Conservation (phyloP, 306 rosid species). For the Pachyrhizus erosus region DNA sequence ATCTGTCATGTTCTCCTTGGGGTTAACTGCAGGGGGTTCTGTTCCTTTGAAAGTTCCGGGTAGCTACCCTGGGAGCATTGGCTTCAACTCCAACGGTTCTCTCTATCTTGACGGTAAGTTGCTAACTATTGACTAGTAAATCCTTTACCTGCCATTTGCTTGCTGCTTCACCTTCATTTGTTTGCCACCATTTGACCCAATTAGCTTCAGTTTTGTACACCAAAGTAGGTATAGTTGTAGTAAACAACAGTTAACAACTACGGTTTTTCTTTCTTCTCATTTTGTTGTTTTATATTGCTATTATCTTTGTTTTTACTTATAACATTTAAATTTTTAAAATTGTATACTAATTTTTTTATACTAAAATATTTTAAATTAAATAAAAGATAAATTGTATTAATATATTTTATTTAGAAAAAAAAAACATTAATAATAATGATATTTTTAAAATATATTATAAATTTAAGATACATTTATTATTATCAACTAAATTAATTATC, state of each 20-base stretch:
- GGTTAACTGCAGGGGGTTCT: slow-evolving; percentile 68
- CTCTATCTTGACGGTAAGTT: slow-evolving; percentile 80
- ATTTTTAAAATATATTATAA: no score
- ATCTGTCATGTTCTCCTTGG: slow-evolving; percentile 65
- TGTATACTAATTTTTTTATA: no score
- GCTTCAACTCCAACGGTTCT: slow-evolving; percentile 92
- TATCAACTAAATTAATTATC: no score
- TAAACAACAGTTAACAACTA: not conserved
- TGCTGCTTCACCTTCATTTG: not conserved
- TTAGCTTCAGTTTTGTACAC: slow-evolving; percentile 17
- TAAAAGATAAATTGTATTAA: no score
- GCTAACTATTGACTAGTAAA: slow-evolving; percentile 8
- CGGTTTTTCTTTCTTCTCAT: not conserved
- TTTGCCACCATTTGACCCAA: not conserved
- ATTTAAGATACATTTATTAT: no score
- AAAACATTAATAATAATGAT: no score
- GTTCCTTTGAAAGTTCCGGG: slow-evolving; percentile 78
- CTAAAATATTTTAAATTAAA: no score
- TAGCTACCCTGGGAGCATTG: slow-evolving; percentile 84
- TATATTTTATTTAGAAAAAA: no score
- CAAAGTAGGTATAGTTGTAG: not conserved
- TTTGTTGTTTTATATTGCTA: slow-evolving; percentile 7
- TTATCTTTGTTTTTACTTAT: no score
- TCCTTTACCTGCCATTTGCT: not conserved
- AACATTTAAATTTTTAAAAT: no score